phyloP scores from a whole-genome alignment of 805 yeast genomes.

The Kodamaea kaohsiungensis region DNA sequence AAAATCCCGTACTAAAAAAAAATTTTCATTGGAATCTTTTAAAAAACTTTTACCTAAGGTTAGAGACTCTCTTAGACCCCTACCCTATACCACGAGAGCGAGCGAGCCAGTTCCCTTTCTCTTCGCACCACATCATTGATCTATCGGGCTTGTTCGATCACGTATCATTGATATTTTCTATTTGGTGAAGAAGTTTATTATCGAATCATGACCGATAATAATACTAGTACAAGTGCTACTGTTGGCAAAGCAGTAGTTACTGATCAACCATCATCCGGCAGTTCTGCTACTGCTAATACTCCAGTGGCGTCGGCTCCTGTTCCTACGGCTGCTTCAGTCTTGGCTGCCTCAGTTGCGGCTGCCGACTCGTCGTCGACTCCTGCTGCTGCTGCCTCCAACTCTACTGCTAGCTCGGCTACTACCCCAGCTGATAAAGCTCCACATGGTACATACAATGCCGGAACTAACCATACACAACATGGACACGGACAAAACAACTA shows the following conservation, averaged over 20 bases:
- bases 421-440: neutral
- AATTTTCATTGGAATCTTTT: conserved; percentile 4
- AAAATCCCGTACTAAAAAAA: neutral
- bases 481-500: conserved; percentile 9
- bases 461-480: conserved; percentile 2
- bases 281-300: neutral
- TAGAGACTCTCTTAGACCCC: conserved; percentile 3
- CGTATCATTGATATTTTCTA: conserved; percentile 5
- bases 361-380: neutral
- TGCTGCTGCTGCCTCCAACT: neutral
- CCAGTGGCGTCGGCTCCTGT: neutral
- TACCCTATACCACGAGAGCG: conserved; percentile 7
- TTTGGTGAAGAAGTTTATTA: conserved; percentile 1
- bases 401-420: neutral
- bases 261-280: conserved; percentile 6
- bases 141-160: conserved; percentile 8
- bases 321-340: conserved; percentile 2
- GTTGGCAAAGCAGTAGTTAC: conserved; percentile 12
- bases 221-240: neutral
- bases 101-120: conserved; percentile 9
- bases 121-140: conserved; percentile 8
- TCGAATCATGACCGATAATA: conserved; percentile 7
- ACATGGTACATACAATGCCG: conserved; percentile 4
- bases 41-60: conserved; percentile 4
- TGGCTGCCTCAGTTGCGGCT: conserved; percentile 4